A percentile compares a stretch with the other conserved stretches of the same genome.
These are phyloP conservation scores for Cryptococcus depauperatus DNA, from an alignment of 1,284 basidiomycete species.

Conservation along the genomic window DNA sequence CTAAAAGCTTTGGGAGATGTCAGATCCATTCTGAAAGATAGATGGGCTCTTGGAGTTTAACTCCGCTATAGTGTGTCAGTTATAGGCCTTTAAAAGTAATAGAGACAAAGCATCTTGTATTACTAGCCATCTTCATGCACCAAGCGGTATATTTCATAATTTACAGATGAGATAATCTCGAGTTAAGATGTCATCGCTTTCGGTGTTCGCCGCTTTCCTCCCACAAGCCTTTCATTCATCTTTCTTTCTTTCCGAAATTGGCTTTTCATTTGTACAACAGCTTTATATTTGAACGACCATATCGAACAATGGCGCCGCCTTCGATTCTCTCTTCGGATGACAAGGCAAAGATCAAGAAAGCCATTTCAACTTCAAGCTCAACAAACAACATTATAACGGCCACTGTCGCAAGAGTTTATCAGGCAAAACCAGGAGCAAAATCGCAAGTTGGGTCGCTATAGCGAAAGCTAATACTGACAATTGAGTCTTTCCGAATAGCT, in stretches of 20 bases:
- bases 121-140: too few species aligned
- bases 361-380: conserved; percentile 48
- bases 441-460: conserved; percentile 19
- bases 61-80: too few species aligned
- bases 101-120: too few species aligned
- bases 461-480: not conserved
- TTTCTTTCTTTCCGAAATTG: too few species aligned
- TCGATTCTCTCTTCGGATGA: conserved; percentile 57
- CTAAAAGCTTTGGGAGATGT: conserved; percentile 41
- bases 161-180: too few species aligned
- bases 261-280: too few species aligned
- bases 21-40: conserved; percentile 28
- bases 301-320: conserved; percentile 19
- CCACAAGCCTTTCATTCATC: too few species aligned
- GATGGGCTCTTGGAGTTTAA: conserved; percentile 38
- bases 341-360: conserved; percentile 64
- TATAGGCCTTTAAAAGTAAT: too few species aligned
- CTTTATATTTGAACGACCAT: too few species aligned
- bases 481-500: conserved; percentile 46
- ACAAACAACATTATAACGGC: conserved; percentile 66
- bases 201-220: too few species aligned
- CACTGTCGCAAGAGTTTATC: conserved; percentile 75
- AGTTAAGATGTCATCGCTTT: too few species aligned
- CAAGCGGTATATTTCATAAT: too few species aligned
- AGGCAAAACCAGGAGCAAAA: conserved; percentile 41